phyloP scores from a whole-genome alignment of 148 eudicot species.

The Mesembryanthemum crystallinum region DNA sequence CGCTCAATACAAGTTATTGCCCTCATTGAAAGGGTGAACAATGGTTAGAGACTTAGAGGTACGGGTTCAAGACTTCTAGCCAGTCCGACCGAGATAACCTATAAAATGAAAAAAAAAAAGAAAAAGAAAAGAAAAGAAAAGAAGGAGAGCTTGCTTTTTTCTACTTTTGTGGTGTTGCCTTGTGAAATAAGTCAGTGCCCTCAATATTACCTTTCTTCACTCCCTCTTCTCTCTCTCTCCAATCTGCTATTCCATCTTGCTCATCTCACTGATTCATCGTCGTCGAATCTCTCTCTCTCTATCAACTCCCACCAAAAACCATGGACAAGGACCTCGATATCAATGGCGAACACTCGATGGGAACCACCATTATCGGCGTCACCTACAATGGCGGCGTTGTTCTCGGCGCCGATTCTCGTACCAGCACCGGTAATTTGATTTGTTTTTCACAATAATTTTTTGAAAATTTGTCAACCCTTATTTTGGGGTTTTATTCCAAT shows the following conservation, averaged over 20 bases:
- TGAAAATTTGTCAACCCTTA: neutral
- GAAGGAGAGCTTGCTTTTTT: neutral
- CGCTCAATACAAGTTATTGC: too few species aligned
- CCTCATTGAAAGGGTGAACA: too few species aligned
- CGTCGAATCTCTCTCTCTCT: neutral
- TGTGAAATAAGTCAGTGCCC: slow-evolving; percentile 18
- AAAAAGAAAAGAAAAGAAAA: neutral
- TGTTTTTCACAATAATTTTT: neutral
- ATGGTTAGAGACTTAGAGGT: too few species aligned
- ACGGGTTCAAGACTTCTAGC: too few species aligned
- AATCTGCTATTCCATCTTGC: neutral
- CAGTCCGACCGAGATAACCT: too few species aligned
- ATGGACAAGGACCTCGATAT: slow-evolving; percentile 38
- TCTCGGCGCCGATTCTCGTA: slow-evolving; percentile 96
- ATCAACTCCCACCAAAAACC: neutral
- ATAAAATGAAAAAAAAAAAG: neutral
- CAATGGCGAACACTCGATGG: slow-evolving; percentile 72
- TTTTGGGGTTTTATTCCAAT: neutral
- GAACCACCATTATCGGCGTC: slow-evolving; percentile 95
- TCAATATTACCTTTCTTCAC: neutral
- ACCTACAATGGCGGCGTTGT: slow-evolving; percentile 92
- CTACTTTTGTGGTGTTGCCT: neutral
- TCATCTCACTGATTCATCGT: neutral
- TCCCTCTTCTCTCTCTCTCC: neutral
- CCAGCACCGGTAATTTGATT: slow-evolving; percentile 74